These are phyloP conservation scores for Tricholoma bakamatsutake DNA, from an alignment of 768 basidiomycete genomes.

Conservation along the genomic window DNA sequence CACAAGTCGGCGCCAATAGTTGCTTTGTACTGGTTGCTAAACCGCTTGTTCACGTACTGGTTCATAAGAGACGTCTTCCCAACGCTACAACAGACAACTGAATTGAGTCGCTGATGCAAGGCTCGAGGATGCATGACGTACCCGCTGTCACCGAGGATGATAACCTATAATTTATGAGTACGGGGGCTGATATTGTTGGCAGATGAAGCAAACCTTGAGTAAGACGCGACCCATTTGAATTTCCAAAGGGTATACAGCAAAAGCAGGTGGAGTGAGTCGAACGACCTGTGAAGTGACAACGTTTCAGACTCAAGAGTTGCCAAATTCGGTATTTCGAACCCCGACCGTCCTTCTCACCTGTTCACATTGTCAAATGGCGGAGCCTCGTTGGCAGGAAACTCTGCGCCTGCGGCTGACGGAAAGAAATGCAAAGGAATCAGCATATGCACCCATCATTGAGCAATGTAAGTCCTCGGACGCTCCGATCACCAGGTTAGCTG, in stretches of 20 bases:
- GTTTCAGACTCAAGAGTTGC: conserved; percentile 32
- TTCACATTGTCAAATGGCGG: conserved; percentile 49
- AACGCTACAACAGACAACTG: conserved; percentile 49
- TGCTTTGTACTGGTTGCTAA: conserved; percentile 99
- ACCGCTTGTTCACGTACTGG: conserved; percentile 99
- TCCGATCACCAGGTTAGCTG: background rate
- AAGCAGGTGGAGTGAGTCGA: conserved; percentile 16
- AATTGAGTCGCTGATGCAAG: conserved; percentile 8
- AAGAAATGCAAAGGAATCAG: conserved; percentile 76
- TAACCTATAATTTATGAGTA: conserved; percentile 60
- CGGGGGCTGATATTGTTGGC: background rate
- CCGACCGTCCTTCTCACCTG: conserved; percentile 19
- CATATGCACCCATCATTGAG: conserved; percentile 82
- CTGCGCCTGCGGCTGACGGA: conserved; percentile 74
- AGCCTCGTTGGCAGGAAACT: conserved; percentile 81
- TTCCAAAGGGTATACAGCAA: conserved; percentile 14
- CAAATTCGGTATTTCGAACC: conserved; percentile 35
- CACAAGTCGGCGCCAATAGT: conserved; percentile 97
- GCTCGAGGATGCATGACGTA: conserved; percentile 33
- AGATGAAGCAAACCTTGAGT: conserved; percentile 54
- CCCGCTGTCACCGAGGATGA: conserved; percentile 98
- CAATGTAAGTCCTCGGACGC: conserved; percentile 62
- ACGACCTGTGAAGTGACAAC: conserved; percentile 9
- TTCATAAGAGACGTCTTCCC: conserved; percentile 99
- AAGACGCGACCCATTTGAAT: conserved; percentile 75